These are phyloP conservation scores for Rachicladosporium sp. DNA, from an alignment of 2,329 filamentous ascomycete species.

Conservation along the genomic window DNA sequence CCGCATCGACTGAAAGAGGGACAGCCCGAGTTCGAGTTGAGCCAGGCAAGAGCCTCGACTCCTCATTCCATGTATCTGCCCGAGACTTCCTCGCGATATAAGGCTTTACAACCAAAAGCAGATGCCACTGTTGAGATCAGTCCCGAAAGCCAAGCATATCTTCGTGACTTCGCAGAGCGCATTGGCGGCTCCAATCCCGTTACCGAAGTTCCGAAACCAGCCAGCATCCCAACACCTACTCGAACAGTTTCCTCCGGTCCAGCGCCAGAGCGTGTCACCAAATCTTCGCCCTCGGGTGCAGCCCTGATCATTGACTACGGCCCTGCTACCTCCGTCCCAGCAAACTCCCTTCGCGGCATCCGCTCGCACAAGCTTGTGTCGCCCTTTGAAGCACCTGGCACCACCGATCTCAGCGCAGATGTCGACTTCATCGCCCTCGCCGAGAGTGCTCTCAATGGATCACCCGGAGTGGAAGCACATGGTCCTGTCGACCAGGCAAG, in stretches of 20 bases:
- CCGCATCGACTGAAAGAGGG: conserved; percentile 39
- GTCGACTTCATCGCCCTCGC: conserved; percentile 86
- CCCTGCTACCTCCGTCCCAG: conserved; percentile 61
- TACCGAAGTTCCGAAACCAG: conserved; percentile 5
- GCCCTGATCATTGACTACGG: conserved; percentile 96
- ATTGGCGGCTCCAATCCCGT: conserved; percentile 54
- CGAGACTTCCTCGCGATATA: conserved; percentile 67
- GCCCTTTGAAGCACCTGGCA: conserved; percentile 66
- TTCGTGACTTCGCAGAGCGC: conserved; percentile 66
- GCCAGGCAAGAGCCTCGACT: conserved; percentile 60
- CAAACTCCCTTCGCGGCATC: conserved; percentile 86
- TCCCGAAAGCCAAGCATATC: conserved; percentile 72
- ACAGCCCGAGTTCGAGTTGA: conserved; percentile 74
- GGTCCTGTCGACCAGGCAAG: conserved; percentile 76
- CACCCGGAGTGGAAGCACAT: conserved; percentile 75
- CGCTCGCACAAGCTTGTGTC: conserved; percentile 62
- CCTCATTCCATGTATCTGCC: conserved; percentile 78
- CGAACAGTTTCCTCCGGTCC: conserved; percentile 17
- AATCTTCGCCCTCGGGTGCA: conserved; percentile 59
- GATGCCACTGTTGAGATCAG: conserved; percentile 77
- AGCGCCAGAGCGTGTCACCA: conserved; percentile 29
- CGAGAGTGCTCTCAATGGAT: conserved; percentile 64
- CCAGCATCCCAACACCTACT: conserved; percentile 11
- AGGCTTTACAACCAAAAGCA: conserved; percentile 52
- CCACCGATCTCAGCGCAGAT: conserved; percentile 80